Percentiles rank a stretch among this genome's conserved stretches.
Conservation (phyloP, 2,329 filamentous ascomycete genomes). For the Zymoseptoria pseudotritici region DNA sequence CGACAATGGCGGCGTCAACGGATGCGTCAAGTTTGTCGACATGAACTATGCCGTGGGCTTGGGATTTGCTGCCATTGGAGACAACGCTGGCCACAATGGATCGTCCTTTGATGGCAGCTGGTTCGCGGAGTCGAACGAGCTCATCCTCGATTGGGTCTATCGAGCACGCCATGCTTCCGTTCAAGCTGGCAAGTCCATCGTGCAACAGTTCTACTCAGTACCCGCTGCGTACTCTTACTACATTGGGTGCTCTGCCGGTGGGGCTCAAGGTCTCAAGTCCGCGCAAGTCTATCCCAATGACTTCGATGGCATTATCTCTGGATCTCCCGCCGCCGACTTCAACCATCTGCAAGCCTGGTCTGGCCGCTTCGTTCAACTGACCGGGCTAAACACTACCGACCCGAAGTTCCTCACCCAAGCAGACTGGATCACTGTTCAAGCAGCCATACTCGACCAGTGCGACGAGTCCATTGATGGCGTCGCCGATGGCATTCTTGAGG, state of each 20-base stretch:
- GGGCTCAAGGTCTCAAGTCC: conserved; percentile 42
- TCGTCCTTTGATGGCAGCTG: conserved; percentile 26
- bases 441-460: conserved; percentile 42
- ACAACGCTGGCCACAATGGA: conserved; percentile 29
- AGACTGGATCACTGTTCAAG: conserved; percentile 38
- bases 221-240: conserved; percentile 39
- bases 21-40: conserved; percentile 28
- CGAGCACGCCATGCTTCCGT: conserved; percentile 28
- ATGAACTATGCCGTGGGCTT: conserved; percentile 26
- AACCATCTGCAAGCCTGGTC: conserved; percentile 40
- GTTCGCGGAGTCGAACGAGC: conserved; percentile 25
- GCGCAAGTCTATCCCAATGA: conserved; percentile 40
- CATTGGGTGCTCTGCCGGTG: conserved; percentile 43
- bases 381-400: conserved; percentile 33
- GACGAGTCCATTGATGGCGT: conserved; percentile 43
- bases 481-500: conserved; percentile 43
- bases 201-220: conserved; percentile 33
- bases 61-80: conserved; percentile 29
- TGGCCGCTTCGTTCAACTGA: conserved; percentile 36
- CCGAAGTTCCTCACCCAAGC: conserved; percentile 34
- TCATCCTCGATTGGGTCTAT: conserved; percentile 28
- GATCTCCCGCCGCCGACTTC: conserved; percentile 38
- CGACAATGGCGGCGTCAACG: conserved; percentile 30
- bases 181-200: conserved; percentile 27
- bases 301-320: conserved; percentile 44